Evolutionary conservation across 768 basidiomycete genomes (phyloP), one percentile per base, ranked within the genome.

Genomic region (Suillus variegatus): DNA sequence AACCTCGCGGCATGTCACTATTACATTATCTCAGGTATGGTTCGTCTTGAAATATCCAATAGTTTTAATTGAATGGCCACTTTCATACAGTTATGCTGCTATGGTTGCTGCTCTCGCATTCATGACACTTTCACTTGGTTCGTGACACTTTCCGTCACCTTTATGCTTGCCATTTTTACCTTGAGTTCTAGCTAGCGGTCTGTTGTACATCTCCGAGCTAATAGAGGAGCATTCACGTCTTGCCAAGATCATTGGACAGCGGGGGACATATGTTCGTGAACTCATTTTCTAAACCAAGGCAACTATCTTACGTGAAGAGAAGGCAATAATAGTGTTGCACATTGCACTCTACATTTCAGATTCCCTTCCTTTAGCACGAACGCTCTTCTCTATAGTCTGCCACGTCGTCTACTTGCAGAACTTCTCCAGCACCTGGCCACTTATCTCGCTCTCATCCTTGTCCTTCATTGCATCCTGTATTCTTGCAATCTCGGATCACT

Each of bases 341-440:
- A 73, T 87, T 54, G 68, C 93, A 32, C 84, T 99, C 49, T 92
- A 88, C 76, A 79, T 92, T 71, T 86, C 87, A 60, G 97, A 99
- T 72, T 82, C 86, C 16, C 85, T 99, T 3, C 97, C 97, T 0
- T 71, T 92, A 20, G 76, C 84, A 46, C 91, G 92, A 65, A 88
- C 87, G 20, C 68, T 83, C 3, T 95, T 98, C 79, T 96, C 94
- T 2, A 84, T 94, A 67, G 58, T 83, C 62, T 96, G 93, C 72
- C 97, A 99, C 71, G 47, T 91, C 63, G 84, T 97, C 65, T 99
- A 98, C 78, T 86, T 95, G 46, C 91, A 92, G 77, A 99, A 98
- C 78, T 97, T 99, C 77, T 93, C 94, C 12, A 70, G 79, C 6
- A 83, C 84, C 28, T 99, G 97, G 97, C 97, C 97, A 1, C 79